Base-by-base conservation (phyloP, 2,329 filamentous ascomycete genomes). In the Diplodia seriata region DNA sequence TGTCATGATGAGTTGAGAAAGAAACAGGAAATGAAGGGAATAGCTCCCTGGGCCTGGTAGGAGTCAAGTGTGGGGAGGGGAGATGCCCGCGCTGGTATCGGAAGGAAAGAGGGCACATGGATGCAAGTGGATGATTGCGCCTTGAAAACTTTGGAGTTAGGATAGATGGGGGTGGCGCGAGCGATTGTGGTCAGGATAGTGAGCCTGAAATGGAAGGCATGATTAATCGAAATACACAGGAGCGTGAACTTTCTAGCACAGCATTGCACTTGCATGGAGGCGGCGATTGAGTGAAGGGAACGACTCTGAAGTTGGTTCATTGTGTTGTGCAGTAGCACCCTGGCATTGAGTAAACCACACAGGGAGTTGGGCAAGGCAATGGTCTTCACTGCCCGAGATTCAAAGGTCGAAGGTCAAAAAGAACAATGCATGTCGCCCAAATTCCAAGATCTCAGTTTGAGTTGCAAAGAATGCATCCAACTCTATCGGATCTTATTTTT, bases 1-100 rank as follows among this genome's bases (percentile, higher is more conserved):
- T 5, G 85, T 89, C 23, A 90, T 96, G 82, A 84, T 93, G 75
- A 82, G 81, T 15, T 86, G 75, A 79, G 6, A 12, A 20, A 51
- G 14, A 33, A 33, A 8, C 23, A 26, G 23, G 23, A 26, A 26
- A 26, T 3, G 23, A 3, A 26, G 3, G 23, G 23, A 26, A 26
- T 26, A 3, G 23, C 23, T 26, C 23, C 2, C 23, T 26, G 31
- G 31, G 31, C 5, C 31, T 33, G 4, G 31, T 33, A 33, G 31
- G 31, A 3, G 31, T 33, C 6, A 8, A 8, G 31, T 33, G 31
- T 33, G 31, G 31, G 31, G 14, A 12, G 11, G 23, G 20, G 12
- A 31, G 18, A 9, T 3, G 8, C 9, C 33, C 33, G 11, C 11
- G 33, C 33, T 23, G 33, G 33, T 36, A 11, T 36, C 33, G 4